phyloP scores from a whole-genome alignment of 2,329 filamentous ascomycete species.

The Plenodomus tracheiphilus region DNA sequence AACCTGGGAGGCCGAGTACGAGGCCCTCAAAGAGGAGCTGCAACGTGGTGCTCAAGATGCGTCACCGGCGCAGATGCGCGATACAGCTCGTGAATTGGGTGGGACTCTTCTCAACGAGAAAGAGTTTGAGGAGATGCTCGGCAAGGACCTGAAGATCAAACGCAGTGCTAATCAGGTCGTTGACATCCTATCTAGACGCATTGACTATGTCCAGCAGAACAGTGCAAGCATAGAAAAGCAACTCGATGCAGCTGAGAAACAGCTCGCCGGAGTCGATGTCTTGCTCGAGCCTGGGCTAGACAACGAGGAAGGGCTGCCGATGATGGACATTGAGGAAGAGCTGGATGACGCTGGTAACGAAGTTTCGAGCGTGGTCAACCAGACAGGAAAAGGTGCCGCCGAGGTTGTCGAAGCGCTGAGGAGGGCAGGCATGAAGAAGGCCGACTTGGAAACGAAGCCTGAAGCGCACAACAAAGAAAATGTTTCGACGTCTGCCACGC shows the following conservation, averaged over 20 bases:
- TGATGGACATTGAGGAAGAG: constrained; percentile 91
- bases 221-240: constrained; percentile 74
- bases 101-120: constrained; percentile 66
- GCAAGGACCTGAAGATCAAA: constrained; percentile 47
- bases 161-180: constrained; percentile 66
- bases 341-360: constrained; percentile 90
- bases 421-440: constrained; percentile 68
- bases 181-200: constrained; percentile 69
- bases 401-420: constrained; percentile 72
- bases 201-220: constrained; percentile 90
- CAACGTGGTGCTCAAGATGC: constrained; percentile 44
- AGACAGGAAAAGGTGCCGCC: constrained; percentile 68
- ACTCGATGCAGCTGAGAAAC: constrained; percentile 69
- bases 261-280: constrained; percentile 62
- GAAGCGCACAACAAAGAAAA: neutral
- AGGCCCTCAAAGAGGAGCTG: constrained; percentile 83
- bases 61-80: constrained; percentile 34
- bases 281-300: constrained; percentile 62
- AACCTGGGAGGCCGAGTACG: constrained; percentile 89
- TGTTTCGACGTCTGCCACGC: neutral
- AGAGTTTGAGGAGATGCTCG: constrained; percentile 60
- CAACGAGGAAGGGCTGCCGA: constrained; percentile 71
- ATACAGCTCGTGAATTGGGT: constrained; percentile 62
- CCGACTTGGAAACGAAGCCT: constrained; percentile 9
- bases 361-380: constrained; percentile 56